These are phyloP conservation scores for Boletus insuetus DNA, from an alignment of 768 basidiomycete species.

Conservation along the genomic window DNA sequence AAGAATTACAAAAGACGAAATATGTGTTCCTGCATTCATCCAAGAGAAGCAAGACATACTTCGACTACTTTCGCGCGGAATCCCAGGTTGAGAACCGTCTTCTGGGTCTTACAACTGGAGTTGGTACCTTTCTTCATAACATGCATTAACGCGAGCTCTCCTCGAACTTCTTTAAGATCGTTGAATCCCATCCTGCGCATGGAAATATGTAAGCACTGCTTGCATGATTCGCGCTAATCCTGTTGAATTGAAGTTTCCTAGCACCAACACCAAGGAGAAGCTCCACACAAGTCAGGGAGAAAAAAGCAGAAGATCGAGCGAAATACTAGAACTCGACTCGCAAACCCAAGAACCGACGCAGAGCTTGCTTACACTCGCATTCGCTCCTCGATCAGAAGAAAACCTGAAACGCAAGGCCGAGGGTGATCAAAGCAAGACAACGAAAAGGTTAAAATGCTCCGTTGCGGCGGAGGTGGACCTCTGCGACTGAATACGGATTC, in stretches of 20 bases:
- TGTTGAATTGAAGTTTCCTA: background rate
- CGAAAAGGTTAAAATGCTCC: conserved; percentile 73
- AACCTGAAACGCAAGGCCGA: conserved; percentile 36
- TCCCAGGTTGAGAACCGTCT: conserved; percentile 56
- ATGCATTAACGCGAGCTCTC: background rate
- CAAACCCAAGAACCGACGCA: conserved; percentile 45
- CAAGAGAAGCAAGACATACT: conserved; percentile 46
- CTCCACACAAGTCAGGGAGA: background rate
- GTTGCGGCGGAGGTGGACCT: conserved; percentile 68
- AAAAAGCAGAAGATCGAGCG: background rate
- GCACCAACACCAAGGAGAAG: background rate
- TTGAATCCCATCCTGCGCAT: conserved; percentile 7
- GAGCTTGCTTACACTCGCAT: conserved; percentile 13
- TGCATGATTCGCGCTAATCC: background rate
- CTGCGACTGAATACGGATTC: conserved; percentile 51
- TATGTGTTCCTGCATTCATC: conserved; percentile 57
- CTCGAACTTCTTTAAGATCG: conserved; percentile 5
- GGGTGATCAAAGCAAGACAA: conserved; percentile 11
- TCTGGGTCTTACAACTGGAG: conserved; percentile 59
- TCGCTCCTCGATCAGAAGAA: conserved; percentile 19
- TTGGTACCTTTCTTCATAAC: conserved; percentile 28
- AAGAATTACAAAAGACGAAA: conserved; percentile 52
- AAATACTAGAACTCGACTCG: conserved; percentile 19
- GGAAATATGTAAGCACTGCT: conserved; percentile 11
- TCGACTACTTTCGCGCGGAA: conserved; percentile 68